Conservation (phyloP, 2,329 filamentous ascomycete species). For the Penicillium frequentans region DNA sequence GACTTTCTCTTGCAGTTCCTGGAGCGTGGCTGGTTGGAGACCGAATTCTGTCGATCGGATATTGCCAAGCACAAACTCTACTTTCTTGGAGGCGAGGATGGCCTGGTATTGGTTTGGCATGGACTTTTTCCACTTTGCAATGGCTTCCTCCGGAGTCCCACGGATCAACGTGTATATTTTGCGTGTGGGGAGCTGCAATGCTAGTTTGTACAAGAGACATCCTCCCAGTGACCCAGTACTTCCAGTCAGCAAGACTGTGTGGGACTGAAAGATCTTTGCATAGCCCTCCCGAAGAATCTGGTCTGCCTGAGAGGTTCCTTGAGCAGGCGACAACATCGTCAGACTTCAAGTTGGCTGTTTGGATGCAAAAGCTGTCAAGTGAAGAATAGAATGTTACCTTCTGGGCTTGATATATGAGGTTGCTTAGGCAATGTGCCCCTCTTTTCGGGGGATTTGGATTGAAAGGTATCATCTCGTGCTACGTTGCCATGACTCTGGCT, state of each 20-base stretch:
- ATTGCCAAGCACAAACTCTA: constrained; percentile 32
- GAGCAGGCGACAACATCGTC: constrained; percentile 8
- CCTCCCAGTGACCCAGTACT: constrained; percentile 34
- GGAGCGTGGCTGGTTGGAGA: constrained; percentile 16
- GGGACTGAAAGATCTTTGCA: constrained; percentile 23
- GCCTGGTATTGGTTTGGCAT: constrained; percentile 31
- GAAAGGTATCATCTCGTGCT: not conserved
- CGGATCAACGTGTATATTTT: constrained; percentile 33
- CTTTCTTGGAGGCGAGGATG: constrained; percentile 25
- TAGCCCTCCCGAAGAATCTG: constrained; percentile 27
- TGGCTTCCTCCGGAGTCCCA: constrained; percentile 21
- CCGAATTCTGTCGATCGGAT: constrained; percentile 28
- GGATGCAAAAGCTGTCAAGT: too few species aligned
- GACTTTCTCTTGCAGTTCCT: constrained; percentile 26
- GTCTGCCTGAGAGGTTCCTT: constrained; percentile 8
- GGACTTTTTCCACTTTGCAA: constrained; percentile 28
- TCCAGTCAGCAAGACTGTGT: constrained; percentile 32
- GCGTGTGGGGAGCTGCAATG: constrained; percentile 31
- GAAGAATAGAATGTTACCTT: too few species aligned
- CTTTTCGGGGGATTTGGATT: not conserved
- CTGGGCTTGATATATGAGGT: not conserved
- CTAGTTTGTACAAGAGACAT: constrained; percentile 35
- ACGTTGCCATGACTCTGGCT: not conserved
- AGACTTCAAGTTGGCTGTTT: not conserved
- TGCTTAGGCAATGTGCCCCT: not conserved